Evolutionary conservation across 805 yeast genomes (phyloP), one percentile per base, ranked within the genome.

Genomic region (Yamadazyma laniorum): DNA sequence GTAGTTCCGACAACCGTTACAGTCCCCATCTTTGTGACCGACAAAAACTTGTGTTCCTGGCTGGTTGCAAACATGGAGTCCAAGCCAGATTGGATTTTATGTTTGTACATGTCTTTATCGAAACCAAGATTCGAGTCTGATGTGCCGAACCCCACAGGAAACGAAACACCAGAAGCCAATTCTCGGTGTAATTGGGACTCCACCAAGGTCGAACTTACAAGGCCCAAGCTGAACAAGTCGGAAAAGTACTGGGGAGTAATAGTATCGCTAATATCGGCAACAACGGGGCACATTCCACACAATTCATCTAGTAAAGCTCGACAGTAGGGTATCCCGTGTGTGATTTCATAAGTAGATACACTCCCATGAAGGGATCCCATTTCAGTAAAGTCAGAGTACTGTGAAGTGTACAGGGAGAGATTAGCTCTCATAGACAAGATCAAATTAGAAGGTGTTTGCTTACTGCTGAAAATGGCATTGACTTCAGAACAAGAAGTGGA

Each of bases 101-200:
- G 61, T 21, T 40, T 42, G 30, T 60, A 60, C 43, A 56, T 54
- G 26, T 42, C 44, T 43, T 58, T 53, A 37, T 45, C 43, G 33
- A 55, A 50, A 1, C 40, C 25, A 8, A 41, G 36, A 9, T 41
- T 29, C 13, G 57, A 42, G 29, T 54, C 57, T 32, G 31, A 44
- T n/a, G 62, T 50, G 22, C 55, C 54, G 48, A 72, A 72, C 0
- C 79, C 79, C 13, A 75, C 69, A 1, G 79, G 70, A 52, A 64
- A 74, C 0, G 79, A 69, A 16, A 64, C 52, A 1, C 79, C 79
- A 6, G 77, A 70, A n/a, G 66, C 67, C 40, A 74, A 50, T 45
- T 74, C 79, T 42, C 79, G 53, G 56, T 74, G 77, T 39, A 70
- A 50, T 49, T 73, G 79, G 19, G 74, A 70, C 51, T 75, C 79